phyloP scores from a whole-genome alignment of 306 rosid genomes.

The Lagenaria siceraria region DNA sequence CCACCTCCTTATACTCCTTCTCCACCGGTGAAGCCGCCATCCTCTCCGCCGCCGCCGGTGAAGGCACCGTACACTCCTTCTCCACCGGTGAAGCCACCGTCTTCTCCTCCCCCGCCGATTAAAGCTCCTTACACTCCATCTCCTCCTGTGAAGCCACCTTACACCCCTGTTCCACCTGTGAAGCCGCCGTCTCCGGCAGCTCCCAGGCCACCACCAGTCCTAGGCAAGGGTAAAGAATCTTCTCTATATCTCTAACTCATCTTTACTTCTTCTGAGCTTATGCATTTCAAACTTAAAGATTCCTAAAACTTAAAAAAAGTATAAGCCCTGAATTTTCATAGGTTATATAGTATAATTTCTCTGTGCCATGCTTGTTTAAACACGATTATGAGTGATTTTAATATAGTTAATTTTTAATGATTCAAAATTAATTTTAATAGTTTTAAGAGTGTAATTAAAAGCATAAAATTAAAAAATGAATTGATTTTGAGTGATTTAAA shows the following conservation, averaged over 20 bases:
- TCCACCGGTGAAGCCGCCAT: slow-evolving; percentile 1
- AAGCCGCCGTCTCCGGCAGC: slow-evolving; percentile 16
- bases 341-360: neutral
- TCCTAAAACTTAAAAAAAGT: neutral
- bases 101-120: neutral
- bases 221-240: neutral
- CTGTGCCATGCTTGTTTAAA: too few relatives aligned
- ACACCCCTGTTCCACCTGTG: neutral
- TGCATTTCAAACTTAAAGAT: neutral
- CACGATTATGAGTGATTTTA: too few relatives aligned
- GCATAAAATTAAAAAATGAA: too few relatives aligned
- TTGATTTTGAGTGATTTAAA: too few relatives aligned
- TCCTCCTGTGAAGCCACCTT: slow-evolving; percentile 6
- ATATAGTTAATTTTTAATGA: too few relatives aligned
- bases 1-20: slow-evolving; percentile 8
- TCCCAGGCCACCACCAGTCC: slow-evolving; percentile 14
- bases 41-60: neutral
- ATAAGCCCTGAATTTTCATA: neutral
- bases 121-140: neutral
- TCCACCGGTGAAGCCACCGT: slow-evolving; percentile 6
- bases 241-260: neutral
- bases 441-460: too few relatives aligned
- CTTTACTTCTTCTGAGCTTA: neutral
- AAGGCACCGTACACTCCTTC: slow-evolving; percentile 17
- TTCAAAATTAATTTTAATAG: too few relatives aligned